Conservation (phyloP, 1,284 basidiomycete genomes). For the Agroathelia rolfsii region DNA sequence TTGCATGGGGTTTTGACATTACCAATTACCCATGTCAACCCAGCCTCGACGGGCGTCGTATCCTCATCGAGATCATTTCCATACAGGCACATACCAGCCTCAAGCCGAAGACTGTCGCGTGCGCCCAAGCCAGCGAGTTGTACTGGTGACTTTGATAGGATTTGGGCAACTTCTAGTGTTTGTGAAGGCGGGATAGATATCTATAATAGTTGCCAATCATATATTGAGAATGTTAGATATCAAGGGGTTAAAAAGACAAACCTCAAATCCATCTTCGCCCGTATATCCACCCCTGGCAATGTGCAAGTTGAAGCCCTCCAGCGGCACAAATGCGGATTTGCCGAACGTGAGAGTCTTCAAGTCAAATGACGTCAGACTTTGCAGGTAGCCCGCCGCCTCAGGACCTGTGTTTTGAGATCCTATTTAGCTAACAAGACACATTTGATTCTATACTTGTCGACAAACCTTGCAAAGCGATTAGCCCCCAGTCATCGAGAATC, state of each 20-base stretch:
- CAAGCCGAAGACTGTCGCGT: conserved; percentile 86
- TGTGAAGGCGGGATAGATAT: conserved; percentile 83
- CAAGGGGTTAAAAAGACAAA: too few relatives aligned
- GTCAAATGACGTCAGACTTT: conserved; percentile 66
- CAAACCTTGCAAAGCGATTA: conserved; percentile 84
- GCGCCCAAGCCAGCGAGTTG: conserved; percentile 88
- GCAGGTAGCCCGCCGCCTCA: conserved; percentile 70
- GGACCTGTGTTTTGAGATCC: conserved; percentile 49
- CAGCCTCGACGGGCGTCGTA: conserved; percentile 85
- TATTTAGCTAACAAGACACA: not conserved
- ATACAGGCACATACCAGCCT: conserved; percentile 98
- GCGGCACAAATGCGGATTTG: conserved; percentile 64
- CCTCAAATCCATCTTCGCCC: conserved; percentile 98
- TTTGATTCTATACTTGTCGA: too few relatives aligned
- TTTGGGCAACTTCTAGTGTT: conserved; percentile 62
- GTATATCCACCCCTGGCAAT: conserved; percentile 97
- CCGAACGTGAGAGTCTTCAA: conserved; percentile 72
- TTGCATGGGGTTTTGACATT: too few relatives aligned
- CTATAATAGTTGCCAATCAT: conserved; percentile 37
- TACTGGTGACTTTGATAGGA: conserved; percentile 67
- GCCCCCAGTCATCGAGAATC: conserved; percentile 77
- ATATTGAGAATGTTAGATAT: too few relatives aligned
- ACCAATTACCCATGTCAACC: conserved; percentile 90
- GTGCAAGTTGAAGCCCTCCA: conserved; percentile 77
- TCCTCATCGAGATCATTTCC: conserved; percentile 89